Evolutionary conservation across 164 flowering plant genomes (phyloP), one percentile per base, ranked within the genome.

Genomic region (Vitis riparia): DNA sequence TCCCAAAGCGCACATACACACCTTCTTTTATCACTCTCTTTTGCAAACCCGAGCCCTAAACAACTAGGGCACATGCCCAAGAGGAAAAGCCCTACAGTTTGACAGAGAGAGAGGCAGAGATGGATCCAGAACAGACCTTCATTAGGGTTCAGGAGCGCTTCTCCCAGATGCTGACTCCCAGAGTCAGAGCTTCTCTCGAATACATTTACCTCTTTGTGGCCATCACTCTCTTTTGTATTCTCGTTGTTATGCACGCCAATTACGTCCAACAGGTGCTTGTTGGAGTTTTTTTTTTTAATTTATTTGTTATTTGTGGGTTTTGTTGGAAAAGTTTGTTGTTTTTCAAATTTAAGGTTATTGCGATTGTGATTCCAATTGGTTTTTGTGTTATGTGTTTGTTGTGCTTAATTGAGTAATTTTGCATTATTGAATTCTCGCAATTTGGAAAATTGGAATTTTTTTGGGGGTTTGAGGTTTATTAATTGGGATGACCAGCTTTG

Each of bases 91-190:
- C 68, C 47, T 12, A 11, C 14, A 29, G 51, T 55, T 55, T 19
- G 12, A 17, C 48, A 44, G 16, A 10, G 66, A 50, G 68, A 27
- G 17, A 14, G 68, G 44, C 44, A 37, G 44, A 13, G 59, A 94
- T 94, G 97, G 98, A 94, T 89, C 98, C 97, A 37, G 98, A 94
- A 80, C 94, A 91, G 75, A 92, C 97, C 15, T 94, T 92, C 70
- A 91, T 94, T 9, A 73, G 97, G 52, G 95, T 92, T 1, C 99
- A 94, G 69, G 99, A 91, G 73, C 75, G 97, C 69, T 89, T 91
- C 55, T 86, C 93, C 16, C 89, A 89, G 84, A 83, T 94, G 82
- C 77, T 92, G 12, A 86, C 87, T 11, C 97, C 95, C 0, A 83
- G 78, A 77, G 74, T 92, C 29, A 72, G 97, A 76, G 85, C 85